A percentile compares a stretch with the other conserved stretches of the same genome.
These are phyloP conservation scores for Linanthus parryae DNA, from an alignment of 148 eudicot genomes.

Conservation along the genomic window DNA sequence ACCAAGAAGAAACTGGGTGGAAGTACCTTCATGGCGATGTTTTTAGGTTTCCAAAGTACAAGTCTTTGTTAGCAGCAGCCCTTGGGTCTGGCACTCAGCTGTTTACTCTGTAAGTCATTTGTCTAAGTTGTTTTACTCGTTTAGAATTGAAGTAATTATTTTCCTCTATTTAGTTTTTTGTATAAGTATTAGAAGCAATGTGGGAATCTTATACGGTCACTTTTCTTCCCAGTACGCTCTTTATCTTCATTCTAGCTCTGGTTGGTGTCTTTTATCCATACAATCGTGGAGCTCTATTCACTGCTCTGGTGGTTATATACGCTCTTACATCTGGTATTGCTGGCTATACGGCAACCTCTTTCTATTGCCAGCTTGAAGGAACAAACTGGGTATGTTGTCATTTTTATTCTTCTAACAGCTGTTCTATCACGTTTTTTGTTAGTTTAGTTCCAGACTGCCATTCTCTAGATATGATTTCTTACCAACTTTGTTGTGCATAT, in stretches of 20 bases:
- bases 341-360: conserved; percentile 25
- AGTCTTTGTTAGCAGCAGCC: conserved; percentile 50
- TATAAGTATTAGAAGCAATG: not conserved
- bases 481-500: no score
- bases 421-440: no score
- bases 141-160: not conserved
- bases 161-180: not conserved
- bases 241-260: conserved; percentile 24
- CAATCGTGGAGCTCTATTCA: conserved; percentile 29
- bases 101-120: conserved; percentile 39
- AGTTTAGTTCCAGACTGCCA: no score
- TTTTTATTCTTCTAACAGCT: no score
- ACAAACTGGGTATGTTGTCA: conserved; percentile 24
- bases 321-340: conserved; percentile 30
- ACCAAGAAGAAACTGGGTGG: conserved; percentile 64
- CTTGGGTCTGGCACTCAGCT: conserved; percentile 57
- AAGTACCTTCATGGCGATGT: conserved; percentile 57
- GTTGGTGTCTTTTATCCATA: conserved; percentile 28
- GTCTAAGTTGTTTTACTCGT: not conserved
- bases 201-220: not conserved
- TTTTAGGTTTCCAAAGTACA: conserved; percentile 48
- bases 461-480: no score
- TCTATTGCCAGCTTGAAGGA: conserved; percentile 30
- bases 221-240: conserved; percentile 16
- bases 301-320: conserved; percentile 28